phyloP scores from a whole-genome alignment of 2,329 filamentous ascomycete genomes.

The Tolypocladium album region DNA sequence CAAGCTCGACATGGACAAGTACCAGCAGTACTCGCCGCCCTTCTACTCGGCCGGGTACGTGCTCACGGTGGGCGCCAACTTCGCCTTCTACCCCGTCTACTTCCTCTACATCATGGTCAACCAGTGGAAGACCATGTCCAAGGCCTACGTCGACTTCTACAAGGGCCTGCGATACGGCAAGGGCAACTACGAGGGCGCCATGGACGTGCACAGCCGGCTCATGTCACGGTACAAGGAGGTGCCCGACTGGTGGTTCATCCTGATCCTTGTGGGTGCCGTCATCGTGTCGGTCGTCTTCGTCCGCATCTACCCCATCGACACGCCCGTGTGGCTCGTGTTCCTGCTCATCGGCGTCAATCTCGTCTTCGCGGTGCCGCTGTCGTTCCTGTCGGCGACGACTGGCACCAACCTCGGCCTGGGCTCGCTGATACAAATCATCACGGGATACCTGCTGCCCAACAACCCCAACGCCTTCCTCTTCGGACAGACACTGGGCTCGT shows the following conservation, averaged over 20 bases:
- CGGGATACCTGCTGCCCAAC: slow-evolving; percentile 13
- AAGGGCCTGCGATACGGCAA: slow-evolving; percentile 25
- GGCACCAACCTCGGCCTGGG: slow-evolving; percentile 31
- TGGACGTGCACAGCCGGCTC: slow-evolving; percentile 27
- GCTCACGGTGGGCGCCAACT: slow-evolving; percentile 29
- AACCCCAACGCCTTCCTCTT: slow-evolving; percentile 14
- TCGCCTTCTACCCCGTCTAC: slow-evolving; percentile 32
- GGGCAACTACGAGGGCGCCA: slow-evolving; percentile 28
- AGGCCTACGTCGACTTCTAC: slow-evolving; percentile 27
- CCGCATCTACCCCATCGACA: slow-evolving; percentile 14
- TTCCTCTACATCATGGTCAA: slow-evolving; percentile 32
- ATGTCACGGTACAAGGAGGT: slow-evolving; percentile 32
- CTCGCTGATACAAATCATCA: slow-evolving; percentile 29
- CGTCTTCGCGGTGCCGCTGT: slow-evolving; percentile 30
- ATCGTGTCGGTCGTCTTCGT: slow-evolving; percentile 19
- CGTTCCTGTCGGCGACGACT: slow-evolving; percentile 32
- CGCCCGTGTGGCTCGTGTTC: slow-evolving; percentile 28
- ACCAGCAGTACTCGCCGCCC: slow-evolving; percentile 31
- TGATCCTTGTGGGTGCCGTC: slow-evolving; percentile 21
- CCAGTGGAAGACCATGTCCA: slow-evolving; percentile 13
- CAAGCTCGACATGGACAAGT: slow-evolving; percentile 23
- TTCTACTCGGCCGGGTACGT: slow-evolving; percentile 33
- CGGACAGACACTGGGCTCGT: slow-evolving; percentile 11
- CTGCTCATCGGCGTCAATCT: slow-evolving; percentile 27
- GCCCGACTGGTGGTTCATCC: slow-evolving; percentile 35